Evolutionary conservation across 73 alveolate genomes (phyloP).

Genomic region (Symbiodinium pilosum): DNA sequence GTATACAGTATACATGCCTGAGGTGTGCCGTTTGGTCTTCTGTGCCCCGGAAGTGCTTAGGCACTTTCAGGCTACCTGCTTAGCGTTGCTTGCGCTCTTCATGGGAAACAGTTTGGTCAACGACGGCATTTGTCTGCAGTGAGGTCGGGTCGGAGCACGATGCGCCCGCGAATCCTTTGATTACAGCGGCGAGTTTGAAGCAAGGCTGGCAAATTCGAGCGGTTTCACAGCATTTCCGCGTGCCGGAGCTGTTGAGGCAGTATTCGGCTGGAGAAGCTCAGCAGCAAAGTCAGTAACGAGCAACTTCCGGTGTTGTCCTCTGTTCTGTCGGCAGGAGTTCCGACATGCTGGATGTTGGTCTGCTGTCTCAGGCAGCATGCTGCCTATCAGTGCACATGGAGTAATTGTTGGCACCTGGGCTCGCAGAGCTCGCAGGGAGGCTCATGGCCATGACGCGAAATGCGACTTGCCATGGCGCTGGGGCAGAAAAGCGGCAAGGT

Average conservation of each 20-base stretch:
- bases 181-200: neutral
- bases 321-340: neutral
- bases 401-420: too few relatives aligned
- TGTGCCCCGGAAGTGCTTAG: constrained; percentile 90
- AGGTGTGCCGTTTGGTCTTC: constrained; percentile 78
- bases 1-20: too few relatives aligned
- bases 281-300: neutral
- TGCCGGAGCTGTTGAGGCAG: too few relatives aligned
- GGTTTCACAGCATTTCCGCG: too few relatives aligned
- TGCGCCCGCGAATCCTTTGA: neutral
- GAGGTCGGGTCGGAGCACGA: neutral
- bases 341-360: constrained; percentile 42
- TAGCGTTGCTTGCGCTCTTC: too few relatives aligned
- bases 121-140: neutral
- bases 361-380: constrained; percentile 67
- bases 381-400: too few relatives aligned
- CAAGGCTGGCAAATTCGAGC: neutral
- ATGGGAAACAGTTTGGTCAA: too few relatives aligned
- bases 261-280: neutral
- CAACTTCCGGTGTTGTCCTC: neutral
- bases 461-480: too few relatives aligned
- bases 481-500: too few relatives aligned
- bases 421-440: too few relatives aligned
- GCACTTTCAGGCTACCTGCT: constrained; percentile 22
- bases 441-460: neutral